Conservation (phyloP, 2,329 filamentous ascomycete species). For the Phialemonium atrogriseum region DNA sequence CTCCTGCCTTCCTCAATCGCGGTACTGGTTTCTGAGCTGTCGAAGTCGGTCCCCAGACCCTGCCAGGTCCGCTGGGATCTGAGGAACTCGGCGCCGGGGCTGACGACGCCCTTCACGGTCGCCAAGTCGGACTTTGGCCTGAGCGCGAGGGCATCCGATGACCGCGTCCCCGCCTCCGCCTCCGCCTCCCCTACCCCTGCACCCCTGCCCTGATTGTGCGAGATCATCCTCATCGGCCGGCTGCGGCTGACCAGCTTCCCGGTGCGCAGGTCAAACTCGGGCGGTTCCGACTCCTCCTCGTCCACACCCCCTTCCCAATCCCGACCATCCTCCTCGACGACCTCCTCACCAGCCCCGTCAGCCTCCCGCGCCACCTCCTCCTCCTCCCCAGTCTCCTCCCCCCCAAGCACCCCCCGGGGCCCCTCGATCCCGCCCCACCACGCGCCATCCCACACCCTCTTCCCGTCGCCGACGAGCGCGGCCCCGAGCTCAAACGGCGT, state of each 20-base stretch:
- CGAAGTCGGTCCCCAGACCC: constrained; percentile 81
- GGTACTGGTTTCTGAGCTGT: constrained; percentile 50
- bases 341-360: constrained; percentile 13
- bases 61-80: constrained; percentile 81
- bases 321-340: constrained; percentile 33
- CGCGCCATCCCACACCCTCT: constrained; percentile 74
- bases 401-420: constrained; percentile 33
- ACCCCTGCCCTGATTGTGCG: not conserved
- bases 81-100: constrained; percentile 83
- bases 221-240: constrained; percentile 57
- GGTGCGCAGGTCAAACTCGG: constrained; percentile 87
- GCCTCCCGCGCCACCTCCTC: constrained; percentile 16
- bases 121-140: constrained; percentile 60
- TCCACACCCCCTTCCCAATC: constrained; percentile 54
- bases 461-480: constrained; percentile 65
- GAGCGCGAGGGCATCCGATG: constrained; percentile 45
- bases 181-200: constrained; percentile 11
- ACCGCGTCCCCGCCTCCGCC: constrained; percentile 14
- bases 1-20: constrained; percentile 76
- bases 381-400: constrained; percentile 31
- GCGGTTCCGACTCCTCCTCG: constrained; percentile 69
- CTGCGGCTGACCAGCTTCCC: constrained; percentile 74
- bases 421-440: constrained; percentile 85
- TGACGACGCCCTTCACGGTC: constrained; percentile 76
- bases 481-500: constrained; percentile 91